Evolutionary conservation across 768 basidiomycete species (phyloP).

Genomic region (Boletus insuetus): DNA sequence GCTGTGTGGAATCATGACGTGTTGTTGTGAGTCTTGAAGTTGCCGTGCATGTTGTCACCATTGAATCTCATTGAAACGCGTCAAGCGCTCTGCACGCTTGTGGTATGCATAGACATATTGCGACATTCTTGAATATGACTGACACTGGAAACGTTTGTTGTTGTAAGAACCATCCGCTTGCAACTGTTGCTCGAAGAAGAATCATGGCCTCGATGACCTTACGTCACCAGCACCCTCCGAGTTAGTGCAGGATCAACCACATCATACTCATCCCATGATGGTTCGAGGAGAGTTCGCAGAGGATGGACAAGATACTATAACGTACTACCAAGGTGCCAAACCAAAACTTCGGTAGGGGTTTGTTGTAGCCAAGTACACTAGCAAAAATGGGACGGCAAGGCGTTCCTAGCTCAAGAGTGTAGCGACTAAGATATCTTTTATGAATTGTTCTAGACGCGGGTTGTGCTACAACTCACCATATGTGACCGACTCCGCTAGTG

Average conservation of each 20-base stretch:
- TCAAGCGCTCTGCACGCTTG: slow-evolving; percentile 14
- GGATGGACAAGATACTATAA: background rate
- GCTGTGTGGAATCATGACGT: slow-evolving; percentile 18
- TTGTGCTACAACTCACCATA: slow-evolving; percentile 8
- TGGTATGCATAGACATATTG: slow-evolving; percentile 6
- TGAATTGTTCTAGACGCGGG: background rate
- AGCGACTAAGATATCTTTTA: background rate
- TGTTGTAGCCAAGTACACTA: too few relatives aligned
- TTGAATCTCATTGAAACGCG: background rate
- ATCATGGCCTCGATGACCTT: background rate
- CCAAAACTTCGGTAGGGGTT: slow-evolving; percentile 8
- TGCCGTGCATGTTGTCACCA: background rate
- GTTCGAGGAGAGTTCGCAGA: slow-evolving; percentile 13
- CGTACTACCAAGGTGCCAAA: slow-evolving; percentile 19
- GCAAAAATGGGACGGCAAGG: background rate
- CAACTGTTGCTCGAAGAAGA: slow-evolving; percentile 16
- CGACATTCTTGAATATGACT: background rate
- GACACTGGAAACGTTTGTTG: background rate
- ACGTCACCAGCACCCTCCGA: background rate
- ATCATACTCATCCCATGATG: slow-evolving; percentile 9
- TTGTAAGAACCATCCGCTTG: slow-evolving; percentile 12
- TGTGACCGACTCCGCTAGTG: background rate
- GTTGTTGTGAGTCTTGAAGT: slow-evolving; percentile 16
- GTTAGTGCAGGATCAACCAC: slow-evolving; percentile 19
- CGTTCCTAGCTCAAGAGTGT: background rate